Base-by-base conservation (phyloP, 768 basidiomycete genomes). In the Piloderma croceum region DNA sequence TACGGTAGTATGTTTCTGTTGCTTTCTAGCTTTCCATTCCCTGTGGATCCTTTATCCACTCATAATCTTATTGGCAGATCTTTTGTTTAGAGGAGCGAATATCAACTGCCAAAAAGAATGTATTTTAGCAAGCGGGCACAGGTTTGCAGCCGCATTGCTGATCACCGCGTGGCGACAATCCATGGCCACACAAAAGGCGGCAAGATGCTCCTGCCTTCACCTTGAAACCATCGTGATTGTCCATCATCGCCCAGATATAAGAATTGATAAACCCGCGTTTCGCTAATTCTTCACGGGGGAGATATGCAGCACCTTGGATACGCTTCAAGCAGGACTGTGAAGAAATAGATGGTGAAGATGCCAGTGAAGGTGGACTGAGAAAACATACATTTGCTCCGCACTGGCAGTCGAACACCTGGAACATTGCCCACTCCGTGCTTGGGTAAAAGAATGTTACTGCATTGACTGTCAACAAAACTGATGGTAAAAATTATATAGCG, bases 341-440 rank as follows among this genome's bases (percentile, higher is more conserved):
- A 22, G 41, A 15, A 5, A 17, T n/a, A 29, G 22, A 27, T 15
- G n/a, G n/a, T n/a, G n/a, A n/a, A n/a, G 24, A 77, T 68, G 6
- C 47, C 50, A 3, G 69, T 65, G 10, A 77, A 50, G 46, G 75
- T 78, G 5, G 60, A 61, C 73, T 76, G 39, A 13, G 36, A 20
- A 22, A 41, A 15, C 5, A 17, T n/a, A 29, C 20, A 27, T 50
- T 39, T 2, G 67, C 53, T 12, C 63, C 65, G 56, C 81, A 82
- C 27, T 58, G 43, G 55, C 80, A 82, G 10, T 63, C 57, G 53
- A 83, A 83, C 0, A 73, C 67, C 50, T 77, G 76, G 15, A 68
- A 76, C 79, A 82, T 81, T 34, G 76, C 69, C 79, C 80, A 83
- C 51, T 83, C 80, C 12, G 77, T 82, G 49, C 71, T 74, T 13